A percentile compares a stretch with the other conserved stretches of the same genome.
These are phyloP conservation scores for Tuber magnatum DNA, from an alignment of 495 filamentous ascomycete species.

Conservation along the genomic window DNA sequence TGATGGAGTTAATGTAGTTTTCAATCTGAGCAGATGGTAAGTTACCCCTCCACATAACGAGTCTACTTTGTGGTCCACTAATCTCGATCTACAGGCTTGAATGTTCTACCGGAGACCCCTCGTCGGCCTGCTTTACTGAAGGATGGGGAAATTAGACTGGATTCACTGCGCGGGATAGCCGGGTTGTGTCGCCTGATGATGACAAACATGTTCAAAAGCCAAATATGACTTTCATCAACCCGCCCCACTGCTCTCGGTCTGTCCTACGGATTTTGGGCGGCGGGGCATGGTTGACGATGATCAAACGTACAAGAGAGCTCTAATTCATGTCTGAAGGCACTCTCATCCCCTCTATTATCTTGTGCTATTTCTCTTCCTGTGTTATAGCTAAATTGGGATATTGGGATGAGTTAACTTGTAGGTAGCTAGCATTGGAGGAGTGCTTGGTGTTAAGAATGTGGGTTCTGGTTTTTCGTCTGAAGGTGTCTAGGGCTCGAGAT, in stretches of 20 bases:
- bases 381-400: background rate
- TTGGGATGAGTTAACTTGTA: background rate
- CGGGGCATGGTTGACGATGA: background rate
- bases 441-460: background rate
- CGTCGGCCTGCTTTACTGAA: background rate
- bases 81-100: background rate
- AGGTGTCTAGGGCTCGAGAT: background rate
- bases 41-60: background rate
- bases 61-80: background rate
- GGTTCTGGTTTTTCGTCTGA: background rate
- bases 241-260: background rate
- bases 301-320: conserved; percentile 1
- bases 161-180: background rate
- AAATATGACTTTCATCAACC: conserved; percentile 5
- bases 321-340: conserved; percentile 4
- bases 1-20: conserved; percentile 5
- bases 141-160: background rate
- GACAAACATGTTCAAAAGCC: background rate
- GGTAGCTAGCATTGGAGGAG: background rate
- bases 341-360: background rate
- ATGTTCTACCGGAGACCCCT: background rate
- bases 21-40: conserved; percentile 1
- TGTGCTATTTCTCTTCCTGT: background rate
- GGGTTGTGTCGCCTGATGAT: conserved; percentile 1
- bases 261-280: background rate